A percentile compares a stretch with the other conserved stretches of the same genome.
These are phyloP conservation scores for Didymella arachidicola DNA, from an alignment of 2,329 filamentous ascomycete genomes.

Conservation along the genomic window DNA sequence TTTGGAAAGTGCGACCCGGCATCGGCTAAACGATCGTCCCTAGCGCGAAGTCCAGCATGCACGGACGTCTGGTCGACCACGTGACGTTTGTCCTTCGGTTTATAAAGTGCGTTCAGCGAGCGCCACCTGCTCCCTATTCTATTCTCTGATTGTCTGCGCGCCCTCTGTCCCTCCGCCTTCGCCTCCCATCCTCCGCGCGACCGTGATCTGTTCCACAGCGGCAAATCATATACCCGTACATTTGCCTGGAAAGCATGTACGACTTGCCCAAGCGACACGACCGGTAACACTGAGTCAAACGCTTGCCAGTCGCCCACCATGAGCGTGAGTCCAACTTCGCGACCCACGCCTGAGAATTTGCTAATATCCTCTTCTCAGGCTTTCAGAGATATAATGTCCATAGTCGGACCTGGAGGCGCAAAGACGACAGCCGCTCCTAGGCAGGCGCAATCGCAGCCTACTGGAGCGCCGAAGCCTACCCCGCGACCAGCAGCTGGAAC, in stretches of 20 bases:
- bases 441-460: slow-evolving; percentile 32
- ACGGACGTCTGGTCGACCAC: slow-evolving; percentile 15
- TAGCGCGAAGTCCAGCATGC: neutral
- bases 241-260: slow-evolving; percentile 44
- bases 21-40: slow-evolving; percentile 17
- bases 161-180: slow-evolving; percentile 26
- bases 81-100: slow-evolving; percentile 28
- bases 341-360: slow-evolving; percentile 24
- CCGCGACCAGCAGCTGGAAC: slow-evolving; percentile 36
- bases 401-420: slow-evolving; percentile 45
- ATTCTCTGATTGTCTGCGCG: slow-evolving; percentile 29
- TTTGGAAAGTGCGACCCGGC: slow-evolving; percentile 11
- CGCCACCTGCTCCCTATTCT: slow-evolving; percentile 32
- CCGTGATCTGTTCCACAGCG: slow-evolving; percentile 22
- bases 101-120: slow-evolving; percentile 35
- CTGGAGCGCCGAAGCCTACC: slow-evolving; percentile 44
- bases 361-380: slow-evolving; percentile 30
- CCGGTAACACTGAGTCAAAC: slow-evolving; percentile 50
- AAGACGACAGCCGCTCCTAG: slow-evolving; percentile 35
- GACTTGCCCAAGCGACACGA: slow-evolving; percentile 45
- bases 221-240: slow-evolving; percentile 17
- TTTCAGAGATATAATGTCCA: slow-evolving; percentile 50
- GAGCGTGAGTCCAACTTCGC: slow-evolving; percentile 45
- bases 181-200: slow-evolving; percentile 27
- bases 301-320: slow-evolving; percentile 44